Evolutionary conservation across 805 yeast species (phyloP).

Genomic region (Phaffomyces antillensis): DNA sequence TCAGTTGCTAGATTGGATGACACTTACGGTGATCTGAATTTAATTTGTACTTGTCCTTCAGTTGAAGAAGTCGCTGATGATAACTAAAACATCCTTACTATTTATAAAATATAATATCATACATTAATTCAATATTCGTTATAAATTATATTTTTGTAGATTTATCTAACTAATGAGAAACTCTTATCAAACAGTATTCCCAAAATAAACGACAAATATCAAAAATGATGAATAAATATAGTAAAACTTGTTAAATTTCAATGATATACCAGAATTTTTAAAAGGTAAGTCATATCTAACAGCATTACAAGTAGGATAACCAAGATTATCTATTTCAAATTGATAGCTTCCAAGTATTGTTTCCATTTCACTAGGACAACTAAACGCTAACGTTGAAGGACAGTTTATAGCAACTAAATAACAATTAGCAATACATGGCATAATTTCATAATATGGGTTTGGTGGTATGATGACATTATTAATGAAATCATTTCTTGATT

Average conservation of each 20-base stretch:
- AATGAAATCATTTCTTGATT: conserved; percentile 57
- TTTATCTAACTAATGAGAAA: too few species aligned
- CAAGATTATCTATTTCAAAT: conserved; percentile 9
- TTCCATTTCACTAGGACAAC: conserved; percentile 48
- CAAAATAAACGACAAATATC: neutral
- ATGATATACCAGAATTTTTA: neutral
- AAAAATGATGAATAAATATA: neutral
- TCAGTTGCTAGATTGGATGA: conserved; percentile 89
- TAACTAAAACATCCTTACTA: too few species aligned
- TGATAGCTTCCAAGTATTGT: conserved; percentile 26
- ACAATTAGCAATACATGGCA: conserved; percentile 84
- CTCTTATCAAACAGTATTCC: neutral
- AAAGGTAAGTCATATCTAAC: conserved; percentile 24
- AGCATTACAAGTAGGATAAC: conserved; percentile 34
- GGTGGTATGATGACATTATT: conserved; percentile 48
- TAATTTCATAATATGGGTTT: conserved; percentile 60
- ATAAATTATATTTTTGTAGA: too few species aligned
- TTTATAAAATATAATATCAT: too few species aligned
- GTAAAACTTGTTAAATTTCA: too few species aligned
- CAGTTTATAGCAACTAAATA: conserved; percentile 74
- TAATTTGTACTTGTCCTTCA: conserved; percentile 89
- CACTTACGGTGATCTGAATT: conserved; percentile 86
- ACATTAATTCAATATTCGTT: too few species aligned
- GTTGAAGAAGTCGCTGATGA: conserved; percentile 61
- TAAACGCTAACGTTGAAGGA: conserved; percentile 68